phyloP scores from a whole-genome alignment of 129 eudicot species.

The sunflower (Helianthus annuus) region HanXRQr2.0-SUNRISE NC_035433.2:107952053-107952552 shows the following conservation, averaged over 20 bases:
- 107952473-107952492: slow-evolving; percentile 80
- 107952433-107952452: slow-evolving; percentile 54
- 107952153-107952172: slow-evolving; percentile 37
- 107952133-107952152: slow-evolving; percentile 17
- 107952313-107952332: slow-evolving; percentile 64
- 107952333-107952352: slow-evolving; percentile 60
- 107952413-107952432: slow-evolving; percentile 45
- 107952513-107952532: slow-evolving; percentile 64
- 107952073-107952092: slow-evolving; percentile 29
- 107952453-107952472: slow-evolving; percentile 64
- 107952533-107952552: slow-evolving; percentile 80
- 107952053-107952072: background rate
- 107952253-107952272: slow-evolving; percentile 32
- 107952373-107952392: slow-evolving; percentile 81
- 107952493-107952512: slow-evolving; percentile 50
- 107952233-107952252: slow-evolving; percentile 4
- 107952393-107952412: slow-evolving; percentile 75
- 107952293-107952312: slow-evolving; percentile 59
- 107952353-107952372: slow-evolving; percentile 52
- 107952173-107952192: slow-evolving; percentile 51
- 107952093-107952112: slow-evolving; percentile 20
- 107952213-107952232: slow-evolving; percentile 11
- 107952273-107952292: background rate
- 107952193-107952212: slow-evolving; percentile 1
- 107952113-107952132: slow-evolving; percentile 27